Percentiles rank a stretch among this genome's conserved stretches.
Conservation (phyloP, 495 filamentous ascomycete species). For the Penicillium chermesinum region DNA sequence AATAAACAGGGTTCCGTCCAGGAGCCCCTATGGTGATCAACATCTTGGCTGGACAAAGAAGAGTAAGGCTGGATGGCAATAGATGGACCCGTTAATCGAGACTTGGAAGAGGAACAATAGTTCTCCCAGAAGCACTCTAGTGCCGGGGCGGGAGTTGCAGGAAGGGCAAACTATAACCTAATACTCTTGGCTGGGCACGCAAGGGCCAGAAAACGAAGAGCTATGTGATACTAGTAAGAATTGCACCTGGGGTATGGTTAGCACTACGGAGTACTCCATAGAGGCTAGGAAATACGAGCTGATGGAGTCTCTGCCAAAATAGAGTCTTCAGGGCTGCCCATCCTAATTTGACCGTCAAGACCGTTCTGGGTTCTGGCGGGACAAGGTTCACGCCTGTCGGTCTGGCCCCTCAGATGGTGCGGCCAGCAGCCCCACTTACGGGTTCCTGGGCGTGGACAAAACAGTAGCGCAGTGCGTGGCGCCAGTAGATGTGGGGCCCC, state of each 20-base stretch:
- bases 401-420: slow-evolving; percentile 27
- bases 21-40: not conserved
- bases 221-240: too few relatives aligned
- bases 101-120: not conserved
- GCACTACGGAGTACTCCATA: too few relatives aligned
- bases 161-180: too few relatives aligned
- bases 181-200: too few relatives aligned
- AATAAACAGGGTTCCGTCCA: too few relatives aligned
- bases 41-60: not conserved
- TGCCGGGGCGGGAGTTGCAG: not conserved
- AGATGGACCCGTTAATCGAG: too few relatives aligned
- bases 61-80: not conserved
- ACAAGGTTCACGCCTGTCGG: slow-evolving; percentile 21
- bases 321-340: slow-evolving; percentile 6
- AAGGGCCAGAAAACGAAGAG: too few relatives aligned
- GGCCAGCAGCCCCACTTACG: not conserved
- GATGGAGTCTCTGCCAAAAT: not conserved
- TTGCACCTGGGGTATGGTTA: too few relatives aligned
- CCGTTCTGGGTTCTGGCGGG: not conserved
- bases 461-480: slow-evolving; percentile 20
- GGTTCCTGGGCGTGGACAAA: slow-evolving; percentile 25
- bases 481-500: slow-evolving; percentile 2
- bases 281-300: too few relatives aligned
- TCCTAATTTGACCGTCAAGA: slow-evolving; percentile 28
- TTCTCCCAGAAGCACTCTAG: not conserved